A percentile compares a stretch with the other conserved stretches of the same genome.
These are phyloP conservation scores for Phaseolus coccineus DNA, from an alignment of 331 rosid species.

Conservation along the genomic window DNA sequence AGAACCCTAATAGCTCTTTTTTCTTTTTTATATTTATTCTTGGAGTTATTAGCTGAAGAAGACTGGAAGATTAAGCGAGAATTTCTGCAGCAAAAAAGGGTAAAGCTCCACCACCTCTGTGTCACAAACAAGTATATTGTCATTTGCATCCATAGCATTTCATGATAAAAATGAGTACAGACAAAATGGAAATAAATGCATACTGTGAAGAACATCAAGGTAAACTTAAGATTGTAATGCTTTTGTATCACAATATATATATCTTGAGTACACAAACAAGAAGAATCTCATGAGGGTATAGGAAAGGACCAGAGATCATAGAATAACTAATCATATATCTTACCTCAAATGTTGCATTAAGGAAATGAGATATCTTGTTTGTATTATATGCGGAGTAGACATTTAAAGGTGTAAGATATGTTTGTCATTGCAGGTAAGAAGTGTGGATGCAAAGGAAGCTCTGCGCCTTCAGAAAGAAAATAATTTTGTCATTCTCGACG, in stretches of 20 bases:
- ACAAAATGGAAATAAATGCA: slow-evolving; percentile 28
- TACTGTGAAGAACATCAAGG: not conserved
- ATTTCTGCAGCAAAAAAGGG: slow-evolving; percentile 76
- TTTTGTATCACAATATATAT: not conserved
- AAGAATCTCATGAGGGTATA: not conserved
- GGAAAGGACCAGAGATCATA: not conserved
- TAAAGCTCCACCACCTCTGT: slow-evolving; percentile 33
- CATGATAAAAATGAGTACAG: slow-evolving; percentile 9
- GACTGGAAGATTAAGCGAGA: slow-evolving; percentile 94
- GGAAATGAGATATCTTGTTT: not conserved
- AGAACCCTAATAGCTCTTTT: slow-evolving; percentile 29
- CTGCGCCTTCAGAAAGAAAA: slow-evolving; percentile 94
- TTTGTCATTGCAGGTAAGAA: slow-evolving; percentile 70
- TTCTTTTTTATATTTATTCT: not conserved
- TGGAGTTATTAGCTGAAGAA: slow-evolving; percentile 87
- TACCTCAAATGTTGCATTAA: slow-evolving; percentile 1
- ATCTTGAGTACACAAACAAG: not conserved
- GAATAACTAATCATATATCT: not conserved
- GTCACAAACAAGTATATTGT: slow-evolving; percentile 12
- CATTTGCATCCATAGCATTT: slow-evolving; percentile 11
- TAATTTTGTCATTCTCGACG: slow-evolving; percentile 92
- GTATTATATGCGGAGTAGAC: slow-evolving; percentile 5
- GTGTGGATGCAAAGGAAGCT: slow-evolving; percentile 94
- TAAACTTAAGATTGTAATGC: slow-evolving; percentile 28
- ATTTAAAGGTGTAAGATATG: not conserved